Evolutionary conservation across 2,329 filamentous ascomycete species (phyloP).

Genomic region (Sarocladiaceae sp.): DNA sequence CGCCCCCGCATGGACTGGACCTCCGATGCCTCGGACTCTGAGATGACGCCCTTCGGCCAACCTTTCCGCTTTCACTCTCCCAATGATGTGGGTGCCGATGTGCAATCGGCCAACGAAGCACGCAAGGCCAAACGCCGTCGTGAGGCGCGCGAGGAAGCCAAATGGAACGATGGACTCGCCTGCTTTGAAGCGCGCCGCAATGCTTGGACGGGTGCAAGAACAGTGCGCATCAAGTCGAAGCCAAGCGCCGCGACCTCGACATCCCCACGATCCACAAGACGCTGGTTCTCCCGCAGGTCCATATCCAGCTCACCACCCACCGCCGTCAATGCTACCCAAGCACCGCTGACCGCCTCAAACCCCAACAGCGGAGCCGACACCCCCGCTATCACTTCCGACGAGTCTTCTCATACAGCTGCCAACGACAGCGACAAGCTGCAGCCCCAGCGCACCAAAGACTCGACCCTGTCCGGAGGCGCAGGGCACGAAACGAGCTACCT

Average conservation of each 20-base stretch:
- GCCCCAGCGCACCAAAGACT: slow-evolving; percentile 4
- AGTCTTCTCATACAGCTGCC: slow-evolving; percentile 26
- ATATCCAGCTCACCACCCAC: slow-evolving; percentile 1
- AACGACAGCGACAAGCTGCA: background rate
- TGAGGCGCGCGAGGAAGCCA: slow-evolving; percentile 56
- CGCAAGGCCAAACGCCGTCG: slow-evolving; percentile 47
- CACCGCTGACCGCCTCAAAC: background rate
- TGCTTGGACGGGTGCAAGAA: slow-evolving; percentile 76
- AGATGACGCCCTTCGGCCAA: slow-evolving; percentile 18
- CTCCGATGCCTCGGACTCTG: slow-evolving; percentile 46
- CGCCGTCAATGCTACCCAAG: slow-evolving; percentile 15
- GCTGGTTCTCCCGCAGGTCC: slow-evolving; percentile 1
- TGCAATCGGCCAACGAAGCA: slow-evolving; percentile 33
- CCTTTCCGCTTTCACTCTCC: slow-evolving; percentile 19
- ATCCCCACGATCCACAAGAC: slow-evolving; percentile 31
- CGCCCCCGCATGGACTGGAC: slow-evolving; percentile 48
- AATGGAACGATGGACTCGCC: slow-evolving; percentile 77
- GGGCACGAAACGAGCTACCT: slow-evolving; percentile 30
- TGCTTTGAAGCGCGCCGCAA: slow-evolving; percentile 73
- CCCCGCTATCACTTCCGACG: slow-evolving; percentile 46
- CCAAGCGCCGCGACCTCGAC: slow-evolving; percentile 32
- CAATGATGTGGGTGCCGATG: slow-evolving; percentile 36
- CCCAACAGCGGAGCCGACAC: background rate
- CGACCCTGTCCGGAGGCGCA: background rate
- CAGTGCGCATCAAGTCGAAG: slow-evolving; percentile 47